Evolutionary conservation across 495 filamentous ascomycete species (phyloP).

Genomic region (Talaromyces trachyspermus): DNA sequence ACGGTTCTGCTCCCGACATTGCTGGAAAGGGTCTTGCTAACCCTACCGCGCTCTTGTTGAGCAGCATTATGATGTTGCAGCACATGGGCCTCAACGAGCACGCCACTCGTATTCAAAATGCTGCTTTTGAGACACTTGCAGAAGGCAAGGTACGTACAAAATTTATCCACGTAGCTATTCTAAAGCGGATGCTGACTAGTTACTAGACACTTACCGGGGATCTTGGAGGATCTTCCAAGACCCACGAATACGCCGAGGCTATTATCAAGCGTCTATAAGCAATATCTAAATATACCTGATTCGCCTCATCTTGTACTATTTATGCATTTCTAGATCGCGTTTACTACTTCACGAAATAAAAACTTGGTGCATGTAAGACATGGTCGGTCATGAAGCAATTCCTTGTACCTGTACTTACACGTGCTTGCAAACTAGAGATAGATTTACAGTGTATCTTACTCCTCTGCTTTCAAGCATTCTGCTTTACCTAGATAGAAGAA

Average conservation of each 20-base stretch:
- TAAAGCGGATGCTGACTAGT: conserved; percentile 11
- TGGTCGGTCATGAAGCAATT: conserved; percentile 5
- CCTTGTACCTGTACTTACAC: conserved; percentile 1
- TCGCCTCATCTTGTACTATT: conserved; percentile 7
- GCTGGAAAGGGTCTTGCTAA: conserved; percentile 93
- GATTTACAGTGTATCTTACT: background rate
- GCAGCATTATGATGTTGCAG: conserved; percentile 97
- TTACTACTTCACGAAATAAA: background rate
- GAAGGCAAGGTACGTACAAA: conserved; percentile 90
- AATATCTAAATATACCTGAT: conserved; percentile 6
- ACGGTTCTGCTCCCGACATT: conserved; percentile 96
- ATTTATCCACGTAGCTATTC: conserved; percentile 1
- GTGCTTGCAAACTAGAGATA: conserved; percentile 3
- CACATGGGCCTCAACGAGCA: conserved; percentile 90
- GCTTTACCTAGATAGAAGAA: background rate
- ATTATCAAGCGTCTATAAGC: conserved; percentile 79
- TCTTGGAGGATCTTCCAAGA: conserved; percentile 90
- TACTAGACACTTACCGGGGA: conserved; percentile 76
- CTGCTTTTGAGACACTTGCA: conserved; percentile 86
- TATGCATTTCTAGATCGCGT: conserved; percentile 6
- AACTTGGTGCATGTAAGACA: conserved; percentile 4
- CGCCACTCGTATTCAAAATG: conserved; percentile 82
- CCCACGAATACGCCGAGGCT: conserved; percentile 80
- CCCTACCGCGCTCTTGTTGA: conserved; percentile 85
- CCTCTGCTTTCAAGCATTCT: background rate